Conservation (phyloP, 2,329 filamentous ascomycete genomes). For the Fusarium pseudocircinatum region DNA sequence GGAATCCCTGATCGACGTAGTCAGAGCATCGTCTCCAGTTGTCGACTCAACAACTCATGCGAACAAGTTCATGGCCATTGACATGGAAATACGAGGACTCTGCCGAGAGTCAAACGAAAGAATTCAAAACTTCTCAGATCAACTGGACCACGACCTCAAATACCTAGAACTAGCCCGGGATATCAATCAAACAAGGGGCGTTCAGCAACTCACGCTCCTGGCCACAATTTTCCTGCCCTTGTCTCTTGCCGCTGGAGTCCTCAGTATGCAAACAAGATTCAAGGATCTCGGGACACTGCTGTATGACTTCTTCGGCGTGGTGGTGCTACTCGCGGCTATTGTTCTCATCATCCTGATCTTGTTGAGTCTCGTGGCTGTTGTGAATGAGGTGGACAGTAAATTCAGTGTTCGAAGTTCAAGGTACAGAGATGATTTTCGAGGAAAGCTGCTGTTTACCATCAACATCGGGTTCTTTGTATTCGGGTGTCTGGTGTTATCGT, state of each 20-base stretch:
- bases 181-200: accelerated
- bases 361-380: accelerated
- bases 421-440: background rate
- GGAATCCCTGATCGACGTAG: background rate
- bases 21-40: accelerated
- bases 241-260: accelerated
- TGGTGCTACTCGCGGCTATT: background rate
- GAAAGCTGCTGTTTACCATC: accelerated
- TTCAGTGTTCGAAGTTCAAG: too few species aligned
- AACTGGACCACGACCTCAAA: accelerated
- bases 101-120: accelerated
- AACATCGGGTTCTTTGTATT: background rate
- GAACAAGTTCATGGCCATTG: background rate
- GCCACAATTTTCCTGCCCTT: accelerated
- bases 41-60: background rate
- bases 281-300: accelerated
- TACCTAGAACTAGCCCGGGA: accelerated
- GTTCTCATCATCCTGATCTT: background rate
- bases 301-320: background rate
- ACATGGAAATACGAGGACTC: background rate
- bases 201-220: accelerated
- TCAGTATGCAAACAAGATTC: background rate
- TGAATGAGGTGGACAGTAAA: background rate
- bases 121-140: background rate
- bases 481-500: accelerated